Base-by-base conservation (phyloP, 2,329 filamentous ascomycete species). In the Apiospora koreana region DNA sequence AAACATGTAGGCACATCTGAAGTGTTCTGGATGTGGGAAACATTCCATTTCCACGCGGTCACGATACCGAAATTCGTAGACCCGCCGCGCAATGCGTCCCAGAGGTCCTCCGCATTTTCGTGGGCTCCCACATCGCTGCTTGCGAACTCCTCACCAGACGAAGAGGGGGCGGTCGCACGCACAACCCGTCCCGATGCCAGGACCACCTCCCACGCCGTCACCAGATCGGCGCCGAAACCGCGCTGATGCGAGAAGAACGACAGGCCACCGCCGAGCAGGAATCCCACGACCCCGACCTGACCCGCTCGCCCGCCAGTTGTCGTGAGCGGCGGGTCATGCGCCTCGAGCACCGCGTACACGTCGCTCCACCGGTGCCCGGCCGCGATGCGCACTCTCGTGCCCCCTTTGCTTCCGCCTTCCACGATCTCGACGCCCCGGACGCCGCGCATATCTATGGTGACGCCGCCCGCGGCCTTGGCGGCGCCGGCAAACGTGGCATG, bases 151-250 rank as follows among this genome's bases (percentile, higher is more conserved):
- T 25, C 16, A 28, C 23, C 28, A n/a, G 50, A 35, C 21, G 54
- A 62, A n/a, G 28, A 9, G 12, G 28, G n/a, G 2, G n/a, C 35
- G 2, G 64, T 18, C 8, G 38, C 64, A 5, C 64, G n/a, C 64
- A 45, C 42, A 12, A 65, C 31, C 3, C 73, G 28, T 16, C 69
- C 71, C 41, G 70, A 69, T 6, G 81, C 80, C 1, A 84, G 79
- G 3, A 86, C 83, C n/a, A 86, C 80, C 69, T 84, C 71, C 67
- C 76, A 84, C 45, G 78, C 79, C 38, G 78, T 68, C 4, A 86
- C 79, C 43, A 80, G 83, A 71, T 85, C 85, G 69, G 81, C 83
- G 25, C 79, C 81, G 69, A 81, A 83, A 3, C 85, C 85, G 54
- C 81, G 76, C 1, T 77, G 76, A 8, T 67, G 7, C 21, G 69